A percentile compares a stretch with the other conserved stretches of the same genome.
Conservation (phyloP, 2,329 filamentous ascomycete species). For the Calonectria pteridis region DNA sequence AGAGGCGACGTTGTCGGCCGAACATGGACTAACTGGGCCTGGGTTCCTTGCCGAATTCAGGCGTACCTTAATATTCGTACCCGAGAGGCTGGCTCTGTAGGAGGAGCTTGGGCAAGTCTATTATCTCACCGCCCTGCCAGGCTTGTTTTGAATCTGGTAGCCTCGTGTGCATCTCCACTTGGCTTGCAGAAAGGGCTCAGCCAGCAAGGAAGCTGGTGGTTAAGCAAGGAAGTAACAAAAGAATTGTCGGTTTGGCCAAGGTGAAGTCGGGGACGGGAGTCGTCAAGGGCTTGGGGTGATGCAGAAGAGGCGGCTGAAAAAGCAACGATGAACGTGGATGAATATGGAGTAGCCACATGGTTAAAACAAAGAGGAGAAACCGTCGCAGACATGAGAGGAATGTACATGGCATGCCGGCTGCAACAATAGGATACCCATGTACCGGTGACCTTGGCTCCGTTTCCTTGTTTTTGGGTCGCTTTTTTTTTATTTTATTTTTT, state of each 20-base stretch:
- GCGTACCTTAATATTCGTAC: conserved; percentile 13
- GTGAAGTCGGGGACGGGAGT: neutral
- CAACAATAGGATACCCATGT: conserved; percentile 4
- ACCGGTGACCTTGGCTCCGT: neutral
- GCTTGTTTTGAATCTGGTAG: conserved; percentile 12
- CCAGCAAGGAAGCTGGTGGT: neutral
- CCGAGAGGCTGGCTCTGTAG: conserved; percentile 3
- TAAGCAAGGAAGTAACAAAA: conserved; percentile 3
- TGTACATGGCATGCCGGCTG: neutral
- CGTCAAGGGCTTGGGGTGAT: neutral
- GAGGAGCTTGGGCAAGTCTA: neutral
- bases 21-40: conserved; percentile 10
- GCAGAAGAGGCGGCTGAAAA: neutral
- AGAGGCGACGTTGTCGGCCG: neutral
- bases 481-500: neutral
- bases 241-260: neutral
- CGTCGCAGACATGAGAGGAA: conserved; percentile 2
- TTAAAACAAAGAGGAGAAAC: conserved; percentile 1
- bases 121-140: conserved; percentile 9
- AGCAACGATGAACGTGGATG: neutral
- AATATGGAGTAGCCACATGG: conserved; percentile 1
- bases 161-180: conserved; percentile 10
- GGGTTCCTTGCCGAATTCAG: conserved; percentile 11
- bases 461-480: neutral
- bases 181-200: conserved; percentile 7